These are phyloP conservation scores for Penicillium ucsense DNA, from an alignment of 495 filamentous ascomycete genomes.

Conservation along the genomic window DNA sequence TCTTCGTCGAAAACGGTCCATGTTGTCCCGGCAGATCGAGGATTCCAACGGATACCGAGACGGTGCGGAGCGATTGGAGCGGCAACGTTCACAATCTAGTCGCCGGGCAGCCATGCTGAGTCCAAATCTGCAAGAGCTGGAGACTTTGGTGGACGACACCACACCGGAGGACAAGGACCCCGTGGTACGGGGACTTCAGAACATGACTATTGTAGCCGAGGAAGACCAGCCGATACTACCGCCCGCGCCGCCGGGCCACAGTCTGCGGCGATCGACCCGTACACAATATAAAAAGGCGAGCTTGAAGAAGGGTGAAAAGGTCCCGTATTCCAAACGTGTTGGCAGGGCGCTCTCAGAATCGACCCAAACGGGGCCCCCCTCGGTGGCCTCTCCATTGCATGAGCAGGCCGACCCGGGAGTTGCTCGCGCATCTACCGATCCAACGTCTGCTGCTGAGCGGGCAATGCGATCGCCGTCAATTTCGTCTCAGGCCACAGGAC, in stretches of 20 bases:
- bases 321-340: conserved; percentile 66
- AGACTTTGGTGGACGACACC: conserved; percentile 73
- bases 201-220: conserved; percentile 39
- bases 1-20: conserved; percentile 83
- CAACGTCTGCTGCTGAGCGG: conserved; percentile 37
- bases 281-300: conserved; percentile 90
- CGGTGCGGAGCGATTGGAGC: conserved; percentile 75
- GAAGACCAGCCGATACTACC: conserved; percentile 87
- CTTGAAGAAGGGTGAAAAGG: conserved; percentile 65
- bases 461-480: conserved; percentile 20
- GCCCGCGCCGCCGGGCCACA: conserved; percentile 58
- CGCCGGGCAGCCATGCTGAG: conserved; percentile 46
- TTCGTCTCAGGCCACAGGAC: conserved; percentile 14
- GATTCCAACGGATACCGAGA: conserved; percentile 68
- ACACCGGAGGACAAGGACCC: conserved; percentile 38
- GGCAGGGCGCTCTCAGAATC: conserved; percentile 46
- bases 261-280: conserved; percentile 78
- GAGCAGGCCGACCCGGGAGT: conserved; percentile 49
- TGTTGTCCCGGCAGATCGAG: conserved; percentile 89
- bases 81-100: conserved; percentile 54
- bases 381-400: conserved; percentile 22
- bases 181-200: conserved; percentile 27
- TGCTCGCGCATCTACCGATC: conserved; percentile 67
- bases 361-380: conserved; percentile 40
- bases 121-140: conserved; percentile 58